Evolutionary conservation across 2,329 filamentous ascomycete genomes (phyloP), one percentile per base, ranked within the genome.

Genomic region (Penicillium sp.): DNA sequence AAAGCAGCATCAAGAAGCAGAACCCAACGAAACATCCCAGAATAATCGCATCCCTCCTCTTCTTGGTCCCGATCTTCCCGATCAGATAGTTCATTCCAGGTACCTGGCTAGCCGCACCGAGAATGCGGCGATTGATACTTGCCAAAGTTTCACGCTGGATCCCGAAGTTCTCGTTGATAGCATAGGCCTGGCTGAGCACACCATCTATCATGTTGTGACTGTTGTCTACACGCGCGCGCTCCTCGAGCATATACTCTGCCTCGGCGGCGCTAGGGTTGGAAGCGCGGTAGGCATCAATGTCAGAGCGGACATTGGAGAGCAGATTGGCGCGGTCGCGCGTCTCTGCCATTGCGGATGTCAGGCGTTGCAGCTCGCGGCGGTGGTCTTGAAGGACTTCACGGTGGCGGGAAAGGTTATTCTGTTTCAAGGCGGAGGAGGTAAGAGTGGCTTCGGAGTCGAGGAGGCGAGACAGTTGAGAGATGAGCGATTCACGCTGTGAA

Each of bases 231-330:
- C 88, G 82, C 54, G 78, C 76, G 44, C 93, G 81, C 78, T 98
- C 93, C 62, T 88, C 87, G 25, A 98, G 80, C 91, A 98, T 96
- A 76, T 97, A 98, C 53, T 98, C 92, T 41, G 89, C 89, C 74
- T 97, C 93, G 47, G 86, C 87, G 2, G 84, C 83, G 60, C 82
- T 87, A 7, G 89, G 88, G 67, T 95, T 93, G 49, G 82, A 83
- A 43, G 86, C 82, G 47, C 87, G 88, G 75, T 95, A 96, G 47
- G 89, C 84, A 69, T 89, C 81, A 70, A 97, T 97, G 69, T 98
- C 93, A 63, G 87, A 87, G 55, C 89, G 88, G 42, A 98, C 90
- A 65, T 89, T 93, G 46, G 85, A 87, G 48, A 98, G 83, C 28
- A 98, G 83, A 71, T 97, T 95, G 49, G 88, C 87, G 57, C 90